phyloP scores from a whole-genome alignment of 139 green algal genomes.

The Micractinium sp. region DNA sequence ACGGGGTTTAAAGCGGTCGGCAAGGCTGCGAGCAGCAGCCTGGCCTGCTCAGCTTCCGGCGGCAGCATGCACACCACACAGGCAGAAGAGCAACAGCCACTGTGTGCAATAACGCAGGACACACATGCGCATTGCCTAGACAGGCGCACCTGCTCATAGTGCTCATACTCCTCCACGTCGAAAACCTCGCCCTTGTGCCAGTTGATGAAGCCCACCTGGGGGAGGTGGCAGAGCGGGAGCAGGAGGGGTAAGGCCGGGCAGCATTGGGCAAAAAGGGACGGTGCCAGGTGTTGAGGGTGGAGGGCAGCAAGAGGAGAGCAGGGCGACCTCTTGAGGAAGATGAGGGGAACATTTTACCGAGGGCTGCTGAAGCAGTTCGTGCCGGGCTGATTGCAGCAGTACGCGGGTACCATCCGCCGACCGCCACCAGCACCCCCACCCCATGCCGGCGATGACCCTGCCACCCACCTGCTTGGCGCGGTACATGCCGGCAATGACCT shows the following conservation, averaged over 20 bases:
- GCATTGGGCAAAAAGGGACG: no score
- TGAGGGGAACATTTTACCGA: not conserved
- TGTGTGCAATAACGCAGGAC: not conserved
- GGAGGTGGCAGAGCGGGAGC: no score
- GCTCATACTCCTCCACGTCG: constrained; percentile 89
- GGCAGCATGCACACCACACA: no score
- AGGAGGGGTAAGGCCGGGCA: not conserved
- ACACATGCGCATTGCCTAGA: no score
- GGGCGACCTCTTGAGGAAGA: not conserved
- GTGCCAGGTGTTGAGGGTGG: not conserved
- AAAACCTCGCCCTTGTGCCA: constrained; percentile 67
- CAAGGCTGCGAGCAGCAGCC: not conserved
- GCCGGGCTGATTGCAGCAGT: not conserved
- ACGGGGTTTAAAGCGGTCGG: not conserved
- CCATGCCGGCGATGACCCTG: not conserved
- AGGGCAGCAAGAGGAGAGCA: not conserved
- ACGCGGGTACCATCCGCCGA: not conserved
- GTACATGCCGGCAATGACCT: constrained; percentile 76
- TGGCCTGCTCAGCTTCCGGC: not conserved
- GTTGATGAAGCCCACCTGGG: constrained; percentile 78
- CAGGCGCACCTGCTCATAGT: constrained; percentile 84
- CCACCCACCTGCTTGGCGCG: constrained; percentile 67
- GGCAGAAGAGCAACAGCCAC: no score
- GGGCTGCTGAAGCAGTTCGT: not conserved
- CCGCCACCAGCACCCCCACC: no score